Base-by-base conservation (phyloP, 2,329 filamentous ascomycete genomes). In the Sclerotinia nivalis region DNA sequence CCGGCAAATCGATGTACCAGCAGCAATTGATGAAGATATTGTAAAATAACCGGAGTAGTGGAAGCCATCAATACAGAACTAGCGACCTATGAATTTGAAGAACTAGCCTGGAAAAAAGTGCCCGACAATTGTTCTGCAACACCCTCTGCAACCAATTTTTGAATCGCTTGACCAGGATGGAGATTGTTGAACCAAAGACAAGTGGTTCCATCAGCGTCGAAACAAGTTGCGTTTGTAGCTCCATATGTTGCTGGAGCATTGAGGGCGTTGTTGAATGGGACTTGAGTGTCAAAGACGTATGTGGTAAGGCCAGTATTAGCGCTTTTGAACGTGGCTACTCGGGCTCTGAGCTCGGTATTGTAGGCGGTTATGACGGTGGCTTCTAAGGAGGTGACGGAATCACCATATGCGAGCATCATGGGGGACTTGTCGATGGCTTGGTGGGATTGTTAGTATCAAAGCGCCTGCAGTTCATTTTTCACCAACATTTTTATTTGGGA, bases 111-210 rank as follows among this genome's bases (percentile, higher is more conserved):
- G 20, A 61, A 61, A 22, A 61, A 61, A 1, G 18, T 13, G 18
- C 43, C 43, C 2, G 59, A 9, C 20, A 47, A 22, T 31, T 61
- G 59, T 34, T 31, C 9, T 8, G 70, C 69, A 31, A 73, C 62
- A 9, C 56, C 72, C 40, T 65, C 52, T 10, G 69, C 71, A 62
- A 71, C 69, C 54, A 69, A 52, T 45, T 71, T 72, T 40, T 73
- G 72, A 49, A 73, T 71, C 22, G 70, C 70, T 56, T 71, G 69
- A 22, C 73, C 73, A 2, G 72, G 72, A 70, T 74, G 73, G 66
- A 72, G 69, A 59, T 72, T 59, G 69, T 75, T 71, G 4, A 34
- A 75, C 73, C 72, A 75, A 28, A 75, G 65, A 71, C 73, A 75
- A 18, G 64, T 68, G 0, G 65, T 69, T 13, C 73, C 73, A 73